Evolutionary conservation across 371 early-diverging fungal genomes (phyloP).

Genomic region (Mortierella sp.): DNA sequence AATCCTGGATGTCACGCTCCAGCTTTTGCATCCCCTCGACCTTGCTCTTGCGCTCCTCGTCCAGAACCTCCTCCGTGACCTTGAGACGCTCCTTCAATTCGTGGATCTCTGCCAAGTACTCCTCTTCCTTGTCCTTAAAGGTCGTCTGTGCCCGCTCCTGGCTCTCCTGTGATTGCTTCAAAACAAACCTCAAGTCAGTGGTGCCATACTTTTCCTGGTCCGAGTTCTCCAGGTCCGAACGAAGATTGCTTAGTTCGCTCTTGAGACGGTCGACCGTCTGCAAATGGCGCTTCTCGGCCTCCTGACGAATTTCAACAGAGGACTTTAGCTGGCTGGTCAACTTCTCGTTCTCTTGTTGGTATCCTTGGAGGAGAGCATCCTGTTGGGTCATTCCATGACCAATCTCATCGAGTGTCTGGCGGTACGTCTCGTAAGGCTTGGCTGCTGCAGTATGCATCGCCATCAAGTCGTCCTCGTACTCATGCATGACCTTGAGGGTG

Average conservation of each 20-base stretch:
- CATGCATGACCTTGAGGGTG: constrained; percentile 57
- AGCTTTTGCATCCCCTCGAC: constrained; percentile 51
- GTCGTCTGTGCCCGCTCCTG: constrained; percentile 33
- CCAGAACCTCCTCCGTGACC: constrained; percentile 37
- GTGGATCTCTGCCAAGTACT: constrained; percentile 42
- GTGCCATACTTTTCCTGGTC: constrained; percentile 48
- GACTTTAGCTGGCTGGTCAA: constrained; percentile 49
- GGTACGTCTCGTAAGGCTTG: constrained; percentile 55
- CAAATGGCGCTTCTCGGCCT: constrained; percentile 55
- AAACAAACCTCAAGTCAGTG: constrained; percentile 28
- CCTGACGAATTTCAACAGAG: constrained; percentile 50
- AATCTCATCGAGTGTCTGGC: constrained; percentile 52
- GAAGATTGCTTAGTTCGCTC: constrained; percentile 37
- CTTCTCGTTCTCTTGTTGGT: constrained; percentile 57
- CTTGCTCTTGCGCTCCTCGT: constrained; percentile 41
- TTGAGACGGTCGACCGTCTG: constrained; percentile 38
- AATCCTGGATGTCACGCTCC: constrained; percentile 44
- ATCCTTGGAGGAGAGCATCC: constrained; percentile 51
- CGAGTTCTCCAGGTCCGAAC: constrained; percentile 39
- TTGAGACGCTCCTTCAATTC: constrained; percentile 44
- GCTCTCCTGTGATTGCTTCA: constrained; percentile 29
- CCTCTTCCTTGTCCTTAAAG: constrained; percentile 57
- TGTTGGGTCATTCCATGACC: constrained; percentile 59
- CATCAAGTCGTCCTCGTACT: constrained; percentile 58
- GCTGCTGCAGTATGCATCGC: constrained; percentile 58